These are phyloP conservation scores for Truncatella angustata DNA, from an alignment of 2,329 filamentous ascomycete species.

Conservation along the genomic window DNA sequence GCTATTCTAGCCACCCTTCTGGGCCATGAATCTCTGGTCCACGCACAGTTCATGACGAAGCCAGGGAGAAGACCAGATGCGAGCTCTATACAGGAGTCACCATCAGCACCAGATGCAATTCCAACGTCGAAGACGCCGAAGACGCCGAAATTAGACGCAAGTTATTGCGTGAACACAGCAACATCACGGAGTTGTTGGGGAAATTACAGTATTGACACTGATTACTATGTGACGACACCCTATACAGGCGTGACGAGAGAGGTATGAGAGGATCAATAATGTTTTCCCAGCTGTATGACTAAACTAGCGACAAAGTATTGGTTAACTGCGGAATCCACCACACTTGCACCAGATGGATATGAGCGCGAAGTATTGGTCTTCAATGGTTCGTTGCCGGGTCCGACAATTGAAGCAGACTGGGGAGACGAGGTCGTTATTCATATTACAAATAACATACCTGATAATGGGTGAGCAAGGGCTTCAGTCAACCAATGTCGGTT, in stretches of 20 bases:
- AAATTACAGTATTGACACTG: constrained; percentile 35
- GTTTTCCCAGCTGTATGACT: not conserved
- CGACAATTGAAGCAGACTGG: constrained; percentile 45
- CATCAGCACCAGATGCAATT: too few species aligned
- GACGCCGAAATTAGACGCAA: too few species aligned
- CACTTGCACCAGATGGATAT: constrained; percentile 32
- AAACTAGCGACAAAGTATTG: constrained; percentile 19
- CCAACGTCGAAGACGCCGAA: too few species aligned
- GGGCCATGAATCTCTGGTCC: too few species aligned
- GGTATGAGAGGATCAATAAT: constrained; percentile 13
- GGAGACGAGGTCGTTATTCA: constrained; percentile 20
- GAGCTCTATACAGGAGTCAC: too few species aligned
- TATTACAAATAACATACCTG: constrained; percentile 26
- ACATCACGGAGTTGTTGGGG: constrained; percentile 31
- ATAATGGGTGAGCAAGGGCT: constrained; percentile 29
- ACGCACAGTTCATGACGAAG: too few species aligned
- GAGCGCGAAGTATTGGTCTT: constrained; percentile 29
- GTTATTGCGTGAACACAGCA: constrained; percentile 22
- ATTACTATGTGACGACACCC: constrained; percentile 29
- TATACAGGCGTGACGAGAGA: constrained; percentile 38
- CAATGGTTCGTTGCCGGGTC: constrained; percentile 32
- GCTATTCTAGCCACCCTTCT: too few species aligned
- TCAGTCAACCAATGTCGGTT: not conserved
- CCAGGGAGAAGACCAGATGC: too few species aligned
- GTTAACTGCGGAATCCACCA: constrained; percentile 19